Evolutionary conservation across 352 stramenopile species (phyloP), one percentile per base, ranked within the genome.

Genomic region (Pythium brassicae): DNA sequence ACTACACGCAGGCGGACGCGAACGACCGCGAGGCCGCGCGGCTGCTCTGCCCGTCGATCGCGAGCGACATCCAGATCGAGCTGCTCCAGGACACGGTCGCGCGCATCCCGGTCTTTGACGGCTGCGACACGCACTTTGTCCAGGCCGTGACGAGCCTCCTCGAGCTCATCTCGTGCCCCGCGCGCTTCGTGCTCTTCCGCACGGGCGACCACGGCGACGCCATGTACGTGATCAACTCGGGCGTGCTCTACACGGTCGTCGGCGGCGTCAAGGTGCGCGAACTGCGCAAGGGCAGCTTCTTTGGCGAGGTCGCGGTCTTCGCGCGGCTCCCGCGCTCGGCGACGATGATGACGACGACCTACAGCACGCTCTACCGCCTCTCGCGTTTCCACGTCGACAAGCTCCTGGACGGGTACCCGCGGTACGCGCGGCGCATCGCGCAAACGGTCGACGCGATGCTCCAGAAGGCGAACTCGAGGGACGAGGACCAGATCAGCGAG

Each of bases 191-290:
- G 48, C 70, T 89, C 27, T 89, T 87, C 59, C 62, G 61, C 22
- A 61, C 65, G 0, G 79, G 79, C 1, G 79, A 89, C 22, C 73
- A 83, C 23, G 79, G 79, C 26, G 73, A 89, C 54, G 79, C 78
- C 5, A 86, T 89, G 75, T 89, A 88, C 44, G 74, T 89, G 34
- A 64, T 89, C 27, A 68, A 84, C 47, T 78, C 77, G 7, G 79
- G 79, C 0, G 79, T 89, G 3, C 56, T 89, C 15, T 68, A 84
- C 39, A 85, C 76, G 0, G 60, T 84, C 11, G 74, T 87, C 6
- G 68, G 79, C 32, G 75, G 76, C 19, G 65, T 83, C 3, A 89
- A 88, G 59, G 73, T 89, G 9, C 79, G 79, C 4, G 79, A 89
- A 57, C 47, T 89, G 10, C 67, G 79, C 11, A 87, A 89, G 53